Base-by-base conservation (phyloP, 306 rosid genomes). In the Trifolium repens region DNA sequence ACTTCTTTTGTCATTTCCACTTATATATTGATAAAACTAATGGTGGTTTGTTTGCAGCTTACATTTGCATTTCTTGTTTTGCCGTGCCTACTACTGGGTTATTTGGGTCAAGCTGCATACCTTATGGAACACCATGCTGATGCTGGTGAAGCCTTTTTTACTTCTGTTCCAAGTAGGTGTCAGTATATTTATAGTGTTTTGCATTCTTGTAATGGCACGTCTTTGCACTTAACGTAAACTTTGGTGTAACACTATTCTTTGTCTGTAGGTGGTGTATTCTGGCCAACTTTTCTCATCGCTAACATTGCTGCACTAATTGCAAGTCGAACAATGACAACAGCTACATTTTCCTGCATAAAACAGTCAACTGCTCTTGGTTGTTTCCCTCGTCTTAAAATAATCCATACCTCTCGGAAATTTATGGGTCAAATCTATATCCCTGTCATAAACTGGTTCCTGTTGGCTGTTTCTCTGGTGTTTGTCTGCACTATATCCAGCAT, bases 91-190 rank as follows among this genome's bases (percentile, higher is more conserved):
- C 58, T 90, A 58, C 76, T 92, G 99, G 99, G 98, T 58, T 96
- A 96, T 85, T 87, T 96, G 98, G 99, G 99, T 83, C 99, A 96
- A 92, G 99, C 99, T 77, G 99, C 99, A 47, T 96, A 96, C 87
- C 93, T 96, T 42, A 84, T 96, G 89, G 84, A 89, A 52, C 87
- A 96, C 79, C 94, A 84, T 49, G 63, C 54, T 27, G 91, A 65
- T 53, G 88, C 88, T 54, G 90, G 89, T 6, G 86, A 88, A 76
- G 90, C 87, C 62, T 96, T 96, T 79, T 96, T 86, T 83, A 72
- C 86, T 74, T 92, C 99, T 68, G 87, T 96, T 83, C 99, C 99
- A 81, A 87, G 99, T 96, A 90, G 78, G 89, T 72, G 46, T 76
- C 52, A 47, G 24, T 62, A 22, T 69, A 58, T 52, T 22, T 69